Evolutionary conservation across 495 filamentous ascomycete genomes (phyloP).

Genomic region (Rhizodiscina lignyota): DNA sequence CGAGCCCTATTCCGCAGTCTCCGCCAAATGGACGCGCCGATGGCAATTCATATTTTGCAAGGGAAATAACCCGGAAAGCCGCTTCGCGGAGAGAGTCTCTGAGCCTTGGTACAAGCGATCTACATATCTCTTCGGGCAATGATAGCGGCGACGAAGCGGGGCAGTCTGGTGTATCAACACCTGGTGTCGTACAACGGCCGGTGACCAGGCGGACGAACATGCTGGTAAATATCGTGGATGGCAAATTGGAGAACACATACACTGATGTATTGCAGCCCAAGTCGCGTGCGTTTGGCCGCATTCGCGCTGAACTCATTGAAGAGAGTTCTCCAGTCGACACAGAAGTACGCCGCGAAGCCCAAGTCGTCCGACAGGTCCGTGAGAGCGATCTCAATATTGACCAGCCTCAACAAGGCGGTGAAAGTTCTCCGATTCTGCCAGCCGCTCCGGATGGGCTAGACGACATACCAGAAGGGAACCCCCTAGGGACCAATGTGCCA

Average conservation of each 20-base stretch:
- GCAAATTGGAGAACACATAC: not conserved
- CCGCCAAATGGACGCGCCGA: constrained; percentile 40
- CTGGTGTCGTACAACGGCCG: constrained; percentile 44
- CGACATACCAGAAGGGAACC: constrained; percentile 40
- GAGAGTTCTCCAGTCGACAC: constrained; percentile 75
- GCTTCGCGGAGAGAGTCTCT: constrained; percentile 64
- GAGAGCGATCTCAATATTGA: constrained; percentile 43
- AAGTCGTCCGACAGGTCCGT: constrained; percentile 84
- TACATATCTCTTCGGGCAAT: constrained; percentile 65
- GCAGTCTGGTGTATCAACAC: constrained; percentile 24
- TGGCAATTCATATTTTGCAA: constrained; percentile 10
- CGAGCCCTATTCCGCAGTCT: constrained; percentile 45
- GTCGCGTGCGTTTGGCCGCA: constrained; percentile 84
- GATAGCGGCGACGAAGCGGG: constrained; percentile 60
- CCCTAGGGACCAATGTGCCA: constrained; percentile 22
- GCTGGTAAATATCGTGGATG: constrained; percentile 38
- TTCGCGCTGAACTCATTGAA: constrained; percentile 75
- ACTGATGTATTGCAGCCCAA: constrained; percentile 45
- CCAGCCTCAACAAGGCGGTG: constrained; percentile 30
- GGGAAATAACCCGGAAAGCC: constrained; percentile 23
- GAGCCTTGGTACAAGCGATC: constrained; percentile 68
- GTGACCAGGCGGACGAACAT: constrained; percentile 82
- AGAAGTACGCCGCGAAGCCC: constrained; percentile 80
- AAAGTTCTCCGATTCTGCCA: constrained; percentile 25
- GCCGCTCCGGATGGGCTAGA: constrained; percentile 25